Percentiles rank a stretch among this genome's conserved stretches.
Evolutionary conservation across 768 basidiomycete species (phyloP).

Genomic region (Mycena polygramma): DNA sequence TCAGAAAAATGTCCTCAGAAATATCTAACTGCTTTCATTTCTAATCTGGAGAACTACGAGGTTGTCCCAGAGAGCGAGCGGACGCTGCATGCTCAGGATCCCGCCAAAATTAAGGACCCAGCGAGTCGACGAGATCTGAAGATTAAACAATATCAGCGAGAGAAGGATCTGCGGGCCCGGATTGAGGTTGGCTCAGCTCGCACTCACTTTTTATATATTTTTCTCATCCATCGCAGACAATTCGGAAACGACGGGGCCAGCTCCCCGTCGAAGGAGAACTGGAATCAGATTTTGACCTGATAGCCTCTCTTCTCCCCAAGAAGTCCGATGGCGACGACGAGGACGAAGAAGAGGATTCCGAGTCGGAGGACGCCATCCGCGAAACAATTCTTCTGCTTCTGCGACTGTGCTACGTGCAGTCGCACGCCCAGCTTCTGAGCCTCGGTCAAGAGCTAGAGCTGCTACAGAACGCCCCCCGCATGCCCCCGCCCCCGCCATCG

Average conservation of each 20-base stretch:
- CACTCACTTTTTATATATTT: not conserved
- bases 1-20: slow-evolving; percentile 50
- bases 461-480: slow-evolving; percentile 66
- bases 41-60: slow-evolving; percentile 71
- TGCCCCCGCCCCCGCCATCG: slow-evolving; percentile 46
- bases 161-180: slow-evolving; percentile 80
- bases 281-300: slow-evolving; percentile 71
- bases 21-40: slow-evolving; percentile 61
- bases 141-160: slow-evolving; percentile 90
- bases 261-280: slow-evolving; percentile 46
- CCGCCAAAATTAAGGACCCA: slow-evolving; percentile 69
- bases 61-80: slow-evolving; percentile 75
- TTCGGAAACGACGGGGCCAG: slow-evolving; percentile 68
- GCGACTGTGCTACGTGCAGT: slow-evolving; percentile 78
- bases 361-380: slow-evolving; percentile 75
- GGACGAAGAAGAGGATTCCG: slow-evolving; percentile 65
- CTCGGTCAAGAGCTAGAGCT: slow-evolving; percentile 81
- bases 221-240: slow-evolving; percentile 50
- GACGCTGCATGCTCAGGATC: slow-evolving; percentile 62
- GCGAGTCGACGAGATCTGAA: slow-evolving; percentile 85
- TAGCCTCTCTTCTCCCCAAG: slow-evolving; percentile 70
- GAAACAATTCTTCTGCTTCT: slow-evolving; percentile 79
- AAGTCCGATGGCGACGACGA: slow-evolving; percentile 30
- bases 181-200: slow-evolving; percentile 68
- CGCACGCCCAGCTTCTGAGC: slow-evolving; percentile 75